Evolutionary conservation across 768 basidiomycete species (phyloP), one percentile per base, ranked within the genome.

Genomic region (Gautieria morchelliformis): DNA sequence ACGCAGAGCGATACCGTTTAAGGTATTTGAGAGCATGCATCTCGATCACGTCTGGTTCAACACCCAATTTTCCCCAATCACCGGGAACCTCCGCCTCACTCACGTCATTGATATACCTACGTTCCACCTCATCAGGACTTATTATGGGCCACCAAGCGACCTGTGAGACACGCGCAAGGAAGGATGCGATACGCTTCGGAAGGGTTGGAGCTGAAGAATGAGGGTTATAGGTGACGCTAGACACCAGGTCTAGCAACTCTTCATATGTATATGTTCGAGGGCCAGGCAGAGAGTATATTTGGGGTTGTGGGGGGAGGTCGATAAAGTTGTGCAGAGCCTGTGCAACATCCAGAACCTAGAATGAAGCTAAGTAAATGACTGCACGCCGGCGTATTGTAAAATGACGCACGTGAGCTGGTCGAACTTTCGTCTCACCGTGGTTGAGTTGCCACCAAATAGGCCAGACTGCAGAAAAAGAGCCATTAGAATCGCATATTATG

Each of bases 381-480:
- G 42, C 14, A 17, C 10, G 58, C 35, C 60, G 46, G 60, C 20
- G n/a, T 17, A 44, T 17, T n/a, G n/a, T 60, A 52, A 52, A 46
- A 58, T 60, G 48, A 74, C 83, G 71, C 75, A 91, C 90, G 78
- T 97, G 93, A 47, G 88, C 91, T 0, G 96, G 96, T 35, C 92
- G 87, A 70, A 89, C 82, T 71, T 81, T 83, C 22, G 96, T 94
- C 69, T 87, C 73, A 39, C 83, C 89, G 65, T 87, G 72, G 76
- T 99, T 99, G 60, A 98, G 77, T 68, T 89, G 89, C 91, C 87
- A 98, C 79, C 89, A 87, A 59, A 92, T 85, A 14, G 94, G 87
- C 81, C 88, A 94, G 62, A 82, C 93, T 94, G 17, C 62, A 58
- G 39, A 32, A 20, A 15, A 58, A n/a, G 24, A 49, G 46, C 45